Conservation (phyloP, 202 grass and related monocot species). For the Panicum virgatum region DNA sequence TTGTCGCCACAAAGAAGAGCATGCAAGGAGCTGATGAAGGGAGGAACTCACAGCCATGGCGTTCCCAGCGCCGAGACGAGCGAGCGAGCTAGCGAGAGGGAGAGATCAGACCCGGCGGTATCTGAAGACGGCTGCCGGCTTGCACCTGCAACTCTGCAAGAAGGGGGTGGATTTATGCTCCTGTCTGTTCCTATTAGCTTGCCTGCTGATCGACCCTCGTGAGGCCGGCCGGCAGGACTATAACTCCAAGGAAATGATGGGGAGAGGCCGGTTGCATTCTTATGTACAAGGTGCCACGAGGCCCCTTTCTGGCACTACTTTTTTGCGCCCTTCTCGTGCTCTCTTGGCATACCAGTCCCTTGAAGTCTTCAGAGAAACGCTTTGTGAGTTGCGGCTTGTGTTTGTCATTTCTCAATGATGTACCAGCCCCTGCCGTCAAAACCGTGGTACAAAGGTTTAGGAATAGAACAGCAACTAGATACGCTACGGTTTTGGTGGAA, state of each 20-base stretch:
- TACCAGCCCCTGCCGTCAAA: neutral
- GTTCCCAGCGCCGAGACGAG: neutral
- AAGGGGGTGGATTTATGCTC: constrained; percentile 28
- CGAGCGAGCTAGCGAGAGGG: too few relatives aligned
- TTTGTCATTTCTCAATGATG: neutral
- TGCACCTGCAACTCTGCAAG: neutral
- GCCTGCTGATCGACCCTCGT: constrained; percentile 5
- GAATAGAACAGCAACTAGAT: neutral
- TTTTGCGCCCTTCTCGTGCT: too few relatives aligned
- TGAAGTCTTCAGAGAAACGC: neutral
- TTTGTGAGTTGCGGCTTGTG: too few relatives aligned
- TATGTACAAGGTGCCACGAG: neutral
- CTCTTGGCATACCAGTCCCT: neutral
- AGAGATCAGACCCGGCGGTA: neutral
- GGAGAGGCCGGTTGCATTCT: neutral
- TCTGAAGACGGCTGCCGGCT: constrained; percentile 25
- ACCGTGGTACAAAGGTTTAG: neutral
- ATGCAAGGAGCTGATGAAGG: neutral
- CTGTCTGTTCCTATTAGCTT: neutral
- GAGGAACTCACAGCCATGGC: constrained; percentile 50
- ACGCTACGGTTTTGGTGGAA: too few relatives aligned
- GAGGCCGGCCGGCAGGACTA: constrained; percentile 36
- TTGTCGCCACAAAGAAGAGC: neutral
- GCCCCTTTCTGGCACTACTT: neutral
- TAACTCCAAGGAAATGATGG: constrained; percentile 21